Percentiles rank a stretch among this genome's conserved stretches.
Conservation (phyloP, 176 grass and related monocot species). For the barley (Hordeum vulgare) region MorexV3_pseudomolecules_assembly NC_058519.1:10118329-10118828, state of each 20-base stretch:
- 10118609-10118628: constrained; percentile 26
- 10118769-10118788: constrained; percentile 25
- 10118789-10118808: neutral
- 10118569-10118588: constrained; percentile 51
- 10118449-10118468: too few species aligned
- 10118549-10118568: constrained; percentile 35
- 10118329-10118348: too few species aligned
- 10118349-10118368: too few species aligned
- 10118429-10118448: too few species aligned
- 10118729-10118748: constrained; percentile 33
- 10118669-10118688: too few species aligned
- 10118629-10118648: too few species aligned
- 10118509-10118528: constrained; percentile 14
- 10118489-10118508: neutral
- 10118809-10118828: constrained; percentile 42
- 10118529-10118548: neutral
- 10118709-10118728: neutral
- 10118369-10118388: too few species aligned
- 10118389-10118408: too few species aligned
- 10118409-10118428: too few species aligned
- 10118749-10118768: constrained; percentile 39
- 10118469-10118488: too few species aligned
- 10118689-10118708: too few species aligned
- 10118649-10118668: too few species aligned
- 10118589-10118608: constrained; percentile 47